Percentiles rank a stretch among this genome's conserved stretches.
phyloP scores from a whole-genome alignment of 1,284 basidiomycete genomes.

The Hypsizygus ulmarius region DNA sequence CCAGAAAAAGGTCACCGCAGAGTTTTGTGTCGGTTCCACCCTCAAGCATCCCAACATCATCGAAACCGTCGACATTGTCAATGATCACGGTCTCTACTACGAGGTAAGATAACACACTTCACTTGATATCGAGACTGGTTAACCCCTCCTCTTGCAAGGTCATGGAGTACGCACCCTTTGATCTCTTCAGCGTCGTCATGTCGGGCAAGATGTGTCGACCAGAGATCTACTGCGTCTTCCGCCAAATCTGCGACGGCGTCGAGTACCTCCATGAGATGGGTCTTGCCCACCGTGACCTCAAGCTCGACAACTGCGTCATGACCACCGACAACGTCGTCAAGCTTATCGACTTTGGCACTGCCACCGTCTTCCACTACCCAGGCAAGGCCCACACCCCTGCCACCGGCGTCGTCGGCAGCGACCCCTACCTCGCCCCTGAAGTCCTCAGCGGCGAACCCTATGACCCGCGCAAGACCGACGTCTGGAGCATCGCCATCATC shows the following conservation, averaged over 20 bases:
- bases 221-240: conserved; percentile 99
- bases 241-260: conserved; percentile 97
- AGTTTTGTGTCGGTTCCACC: conserved; percentile 97
- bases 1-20: conserved; percentile 97
- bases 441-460: conserved; percentile 80
- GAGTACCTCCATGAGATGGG: conserved; percentile 98
- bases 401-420: conserved; percentile 93
- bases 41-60: conserved; percentile 97
- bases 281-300: conserved; percentile 96
- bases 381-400: conserved; percentile 76
- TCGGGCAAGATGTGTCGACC: conserved; percentile 97
- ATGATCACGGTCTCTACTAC: conserved; percentile 97
- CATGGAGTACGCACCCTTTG: conserved; percentile 99
- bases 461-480: conserved; percentile 96
- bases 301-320: conserved; percentile 99
- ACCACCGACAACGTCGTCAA: conserved; percentile 93
- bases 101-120: conserved; percentile 58
- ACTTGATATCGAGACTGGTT: conserved; percentile 13
- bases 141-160: conserved; percentile 50
- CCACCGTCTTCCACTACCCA: conserved; percentile 98
- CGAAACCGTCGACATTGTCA: conserved; percentile 97
- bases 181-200: conserved; percentile 99
- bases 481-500: conserved; percentile 98
- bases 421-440: conserved; percentile 98
- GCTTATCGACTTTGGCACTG: conserved; percentile 99